phyloP scores from a whole-genome alignment of 768 basidiomycete species.

The Sistotremastrum suecicum region DNA sequence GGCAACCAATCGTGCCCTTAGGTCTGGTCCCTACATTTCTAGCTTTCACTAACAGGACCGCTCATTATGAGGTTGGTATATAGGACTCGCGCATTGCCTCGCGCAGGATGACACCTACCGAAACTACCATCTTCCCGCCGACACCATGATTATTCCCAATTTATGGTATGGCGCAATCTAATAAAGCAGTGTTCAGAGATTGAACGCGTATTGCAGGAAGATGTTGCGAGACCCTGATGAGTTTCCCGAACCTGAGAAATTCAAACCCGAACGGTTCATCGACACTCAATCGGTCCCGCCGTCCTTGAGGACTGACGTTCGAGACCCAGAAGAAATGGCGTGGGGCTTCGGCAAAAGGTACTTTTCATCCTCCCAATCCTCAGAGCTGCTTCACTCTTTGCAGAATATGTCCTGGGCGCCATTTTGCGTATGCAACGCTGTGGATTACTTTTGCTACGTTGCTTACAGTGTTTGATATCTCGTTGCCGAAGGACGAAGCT shows the following conservation, averaged over 20 bases:
- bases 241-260: conserved; percentile 22
- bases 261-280: conserved; percentile 26
- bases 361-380: too few species aligned
- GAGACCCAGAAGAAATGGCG: too few species aligned
- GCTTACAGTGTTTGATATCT: conserved; percentile 5
- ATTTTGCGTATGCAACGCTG: conserved; percentile 5
- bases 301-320: too few species aligned
- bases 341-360: too few species aligned
- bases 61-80: too few species aligned
- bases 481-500: conserved; percentile 24
- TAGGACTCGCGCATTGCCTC: conserved; percentile 3
- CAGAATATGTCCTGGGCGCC: conserved; percentile 7
- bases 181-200: background rate
- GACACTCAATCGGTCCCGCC: conserved; percentile 5
- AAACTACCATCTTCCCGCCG: conserved; percentile 4
- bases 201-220: conserved; percentile 9
- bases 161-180: background rate
- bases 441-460: conserved; percentile 5
- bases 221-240: conserved; percentile 18
- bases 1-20: too few species aligned
- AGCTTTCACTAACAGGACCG: too few species aligned
- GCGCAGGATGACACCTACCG: conserved; percentile 3
- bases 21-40: too few species aligned
- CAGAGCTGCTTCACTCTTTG: too few species aligned
- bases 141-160: conserved; percentile 1